phyloP scores from a whole-genome alignment of 2,329 filamentous ascomycete genomes.

The Colletotrichum paranaense region DNA sequence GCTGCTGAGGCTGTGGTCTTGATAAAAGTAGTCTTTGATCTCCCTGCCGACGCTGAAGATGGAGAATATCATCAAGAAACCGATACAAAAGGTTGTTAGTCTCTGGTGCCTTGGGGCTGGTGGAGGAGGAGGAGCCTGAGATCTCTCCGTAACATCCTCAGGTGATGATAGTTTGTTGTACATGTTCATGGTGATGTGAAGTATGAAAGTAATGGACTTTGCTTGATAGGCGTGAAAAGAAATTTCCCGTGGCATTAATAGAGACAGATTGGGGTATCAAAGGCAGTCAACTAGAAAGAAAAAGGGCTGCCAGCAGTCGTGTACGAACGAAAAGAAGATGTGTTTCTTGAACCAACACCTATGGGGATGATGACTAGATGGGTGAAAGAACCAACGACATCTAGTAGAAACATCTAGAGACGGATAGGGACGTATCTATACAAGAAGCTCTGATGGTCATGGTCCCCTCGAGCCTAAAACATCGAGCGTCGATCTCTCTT shows the following conservation, averaged over 20 bases:
- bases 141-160: not conserved
- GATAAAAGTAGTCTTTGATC: constrained; percentile 8
- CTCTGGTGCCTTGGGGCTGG: not conserved
- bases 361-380: not conserved
- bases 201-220: no score
- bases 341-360: not conserved
- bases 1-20: not conserved
- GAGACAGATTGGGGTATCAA: not conserved
- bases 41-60: constrained; percentile 29
- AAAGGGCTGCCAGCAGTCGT: constrained; percentile 14
- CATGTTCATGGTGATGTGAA: constrained; percentile 7
- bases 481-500: constrained; percentile 15
- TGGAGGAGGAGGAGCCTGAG: not conserved
- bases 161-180: constrained; percentile 10
- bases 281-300: not conserved
- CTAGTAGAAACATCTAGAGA: not conserved
- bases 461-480: constrained; percentile 17
- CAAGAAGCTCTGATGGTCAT: not conserved
- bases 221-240: no score
- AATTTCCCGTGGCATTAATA: constrained; percentile 13
- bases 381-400: not conserved
- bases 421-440: constrained; percentile 18
- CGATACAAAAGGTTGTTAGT: constrained; percentile 11
- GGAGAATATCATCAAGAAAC: constrained; percentile 31
- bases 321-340: not conserved